Conservation (phyloP, 805 yeast genomes). For the Barnettozyma sp. region DNA sequence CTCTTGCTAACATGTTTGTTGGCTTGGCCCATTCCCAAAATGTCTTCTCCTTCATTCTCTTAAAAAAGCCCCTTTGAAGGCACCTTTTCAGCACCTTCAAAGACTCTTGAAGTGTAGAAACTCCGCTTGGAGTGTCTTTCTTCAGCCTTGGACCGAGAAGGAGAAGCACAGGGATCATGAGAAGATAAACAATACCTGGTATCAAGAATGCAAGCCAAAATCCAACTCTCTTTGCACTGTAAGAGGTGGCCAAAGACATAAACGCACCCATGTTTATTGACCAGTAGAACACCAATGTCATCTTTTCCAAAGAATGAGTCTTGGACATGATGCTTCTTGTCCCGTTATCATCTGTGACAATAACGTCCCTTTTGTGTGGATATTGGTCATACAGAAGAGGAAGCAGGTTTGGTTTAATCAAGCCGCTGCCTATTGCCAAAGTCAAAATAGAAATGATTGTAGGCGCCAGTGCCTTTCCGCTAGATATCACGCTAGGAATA, state of each 20-base stretch:
- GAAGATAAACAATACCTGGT: slow-evolving; percentile 51
- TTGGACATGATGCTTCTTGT: slow-evolving; percentile 64
- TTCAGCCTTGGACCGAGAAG: slow-evolving; percentile 21
- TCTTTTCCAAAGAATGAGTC: slow-evolving; percentile 58
- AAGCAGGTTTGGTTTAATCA: slow-evolving; percentile 63
- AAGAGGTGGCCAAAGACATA: slow-evolving; percentile 68
- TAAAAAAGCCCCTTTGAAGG: slow-evolving; percentile 37
- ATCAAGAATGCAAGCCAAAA: slow-evolving; percentile 69
- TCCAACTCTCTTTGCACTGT: slow-evolving; percentile 55
- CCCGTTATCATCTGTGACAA: slow-evolving; percentile 51
- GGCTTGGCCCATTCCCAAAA: slow-evolving; percentile 58
- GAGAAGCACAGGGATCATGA: slow-evolving; percentile 42
- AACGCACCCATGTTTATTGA: slow-evolving; percentile 70
- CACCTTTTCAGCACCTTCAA: slow-evolving; percentile 38
- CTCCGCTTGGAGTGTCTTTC: slow-evolving; percentile 21
- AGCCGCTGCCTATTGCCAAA: slow-evolving; percentile 73
- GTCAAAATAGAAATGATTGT: slow-evolving; percentile 36
- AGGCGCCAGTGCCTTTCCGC: slow-evolving; percentile 49
- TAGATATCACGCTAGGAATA: slow-evolving; percentile 45
- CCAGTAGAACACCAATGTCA: slow-evolving; percentile 68
- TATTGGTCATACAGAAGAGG: slow-evolving; percentile 70
- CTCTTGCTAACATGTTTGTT: slow-evolving; percentile 37
- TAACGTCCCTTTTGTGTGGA: slow-evolving; percentile 50
- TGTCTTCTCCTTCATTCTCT: slow-evolving; percentile 32
- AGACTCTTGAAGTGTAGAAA: no score